Conservation (phyloP, 345 rosid species). For the Capsella bursapastoris region DNA sequence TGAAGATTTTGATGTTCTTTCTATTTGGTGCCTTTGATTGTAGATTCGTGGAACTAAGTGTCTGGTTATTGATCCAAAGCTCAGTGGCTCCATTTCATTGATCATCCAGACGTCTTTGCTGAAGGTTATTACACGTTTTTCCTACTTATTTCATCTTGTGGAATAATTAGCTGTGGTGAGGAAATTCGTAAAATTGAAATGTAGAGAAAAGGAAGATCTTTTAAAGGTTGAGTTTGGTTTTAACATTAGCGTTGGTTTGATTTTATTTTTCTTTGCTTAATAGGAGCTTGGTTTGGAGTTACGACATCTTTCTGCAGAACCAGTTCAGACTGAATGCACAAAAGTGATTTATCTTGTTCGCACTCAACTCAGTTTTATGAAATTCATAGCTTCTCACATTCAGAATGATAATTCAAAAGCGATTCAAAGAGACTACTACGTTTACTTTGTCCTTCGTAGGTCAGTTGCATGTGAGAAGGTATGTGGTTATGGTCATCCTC, state of each 20-base stretch:
- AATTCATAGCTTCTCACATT: constrained; percentile 70
- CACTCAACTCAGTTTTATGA: constrained; percentile 72
- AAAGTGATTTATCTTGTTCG: constrained; percentile 89
- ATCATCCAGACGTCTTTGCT: constrained; percentile 79
- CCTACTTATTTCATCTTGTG: neutral
- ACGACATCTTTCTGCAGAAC: constrained; percentile 77
- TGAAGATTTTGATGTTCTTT: neutral
- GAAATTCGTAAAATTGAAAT: neutral
- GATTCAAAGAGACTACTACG: constrained; percentile 79
- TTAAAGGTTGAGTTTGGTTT: neutral
- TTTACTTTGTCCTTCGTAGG: constrained; percentile 96
- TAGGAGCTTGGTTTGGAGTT: constrained; percentile 92
- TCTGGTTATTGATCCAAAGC: constrained; percentile 87
- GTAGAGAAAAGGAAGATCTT: constrained; percentile 16
- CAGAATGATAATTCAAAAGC: constrained; percentile 75
- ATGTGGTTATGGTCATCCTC: constrained; percentile 20
- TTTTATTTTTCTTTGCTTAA: constrained; percentile 11
- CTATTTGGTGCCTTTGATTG: constrained; percentile 30
- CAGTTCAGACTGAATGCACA: constrained; percentile 80
- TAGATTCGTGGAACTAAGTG: constrained; percentile 97
- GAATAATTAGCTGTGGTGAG: neutral
- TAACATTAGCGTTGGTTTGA: constrained; percentile 5
- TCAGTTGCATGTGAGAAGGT: constrained; percentile 98
- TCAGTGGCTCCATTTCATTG: constrained; percentile 86
- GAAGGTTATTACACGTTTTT: constrained; percentile 46